Percentiles rank a stretch among this genome's conserved stretches.
These are phyloP conservation scores for Microstegium vimineum DNA, from an alignment of 176 grass and related monocot species.

Conservation along the genomic window DNA sequence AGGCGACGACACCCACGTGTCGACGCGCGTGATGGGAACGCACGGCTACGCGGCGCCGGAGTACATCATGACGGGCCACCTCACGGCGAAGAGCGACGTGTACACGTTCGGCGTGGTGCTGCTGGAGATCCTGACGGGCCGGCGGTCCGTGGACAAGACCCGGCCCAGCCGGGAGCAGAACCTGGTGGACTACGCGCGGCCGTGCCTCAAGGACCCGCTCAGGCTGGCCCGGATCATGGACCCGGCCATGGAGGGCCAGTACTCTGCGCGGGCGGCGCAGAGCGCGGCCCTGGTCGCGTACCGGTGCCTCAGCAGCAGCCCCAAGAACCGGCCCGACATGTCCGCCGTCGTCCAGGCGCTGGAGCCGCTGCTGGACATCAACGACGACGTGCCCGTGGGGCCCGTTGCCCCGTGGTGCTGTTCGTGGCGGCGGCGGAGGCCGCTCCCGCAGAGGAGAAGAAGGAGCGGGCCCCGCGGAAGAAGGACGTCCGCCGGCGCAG, in stretches of 20 bases:
- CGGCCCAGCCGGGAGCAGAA: slow-evolving; percentile 68
- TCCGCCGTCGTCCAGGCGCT: slow-evolving; percentile 62
- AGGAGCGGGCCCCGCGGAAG: slow-evolving; percentile 8
- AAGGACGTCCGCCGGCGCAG: slow-evolving; percentile 32
- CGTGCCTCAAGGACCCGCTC: slow-evolving; percentile 53
- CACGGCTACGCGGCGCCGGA: slow-evolving; percentile 91
- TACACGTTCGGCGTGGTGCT: slow-evolving; percentile 90
- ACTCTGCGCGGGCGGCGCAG: slow-evolving; percentile 59
- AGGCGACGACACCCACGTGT: slow-evolving; percentile 92
- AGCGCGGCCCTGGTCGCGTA: slow-evolving; percentile 68
- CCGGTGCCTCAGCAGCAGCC: slow-evolving; percentile 63
- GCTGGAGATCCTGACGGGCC: slow-evolving; percentile 67
- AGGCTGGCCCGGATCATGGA: slow-evolving; percentile 67
- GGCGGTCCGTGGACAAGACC: slow-evolving; percentile 70
- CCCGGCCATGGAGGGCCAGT: slow-evolving; percentile 60
- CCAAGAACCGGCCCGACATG: slow-evolving; percentile 82
- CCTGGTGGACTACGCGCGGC: slow-evolving; percentile 78
- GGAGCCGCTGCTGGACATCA: slow-evolving; percentile 61
- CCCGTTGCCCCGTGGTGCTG: slow-evolving; percentile 48
- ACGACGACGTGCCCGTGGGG: slow-evolving; percentile 47
- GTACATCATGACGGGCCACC: slow-evolving; percentile 97
- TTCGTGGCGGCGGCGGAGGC: slow-evolving; percentile 45
- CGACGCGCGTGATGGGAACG: slow-evolving; percentile 83
- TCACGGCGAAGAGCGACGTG: slow-evolving; percentile 78
- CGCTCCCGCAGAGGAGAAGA: slow-evolving; percentile 34